These are phyloP conservation scores for Phytopythium oedochilum DNA, from an alignment of 352 stramenopile genomes.

Conservation along the genomic window DNA sequence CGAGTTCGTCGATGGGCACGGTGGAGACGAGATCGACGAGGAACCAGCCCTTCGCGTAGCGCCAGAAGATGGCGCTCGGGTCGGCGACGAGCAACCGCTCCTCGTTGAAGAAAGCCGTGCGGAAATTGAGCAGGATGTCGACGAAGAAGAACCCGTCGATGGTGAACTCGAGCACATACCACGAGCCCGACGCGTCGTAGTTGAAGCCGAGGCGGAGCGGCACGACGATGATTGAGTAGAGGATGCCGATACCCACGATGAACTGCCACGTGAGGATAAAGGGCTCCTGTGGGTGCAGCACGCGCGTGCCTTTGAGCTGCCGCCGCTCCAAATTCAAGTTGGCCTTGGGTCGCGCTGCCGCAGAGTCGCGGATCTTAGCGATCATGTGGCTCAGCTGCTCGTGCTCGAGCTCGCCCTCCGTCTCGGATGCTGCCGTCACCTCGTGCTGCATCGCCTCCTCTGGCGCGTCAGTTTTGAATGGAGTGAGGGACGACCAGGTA, in stretches of 20 bases:
- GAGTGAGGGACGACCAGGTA: no score
- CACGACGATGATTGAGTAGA: constrained; percentile 88
- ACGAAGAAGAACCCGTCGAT: constrained; percentile 85
- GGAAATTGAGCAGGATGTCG: constrained; percentile 87
- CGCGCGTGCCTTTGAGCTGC: constrained; percentile 62
- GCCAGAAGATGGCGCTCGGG: constrained; percentile 46
- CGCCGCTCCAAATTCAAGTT: constrained; percentile 47
- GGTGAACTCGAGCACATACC: constrained; percentile 58
- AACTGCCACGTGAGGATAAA: constrained; percentile 76
- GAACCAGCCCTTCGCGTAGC: constrained; percentile 69
- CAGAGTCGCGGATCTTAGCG: constrained; percentile 46
- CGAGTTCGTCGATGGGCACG: constrained; percentile 68
- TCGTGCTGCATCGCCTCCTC: neutral
- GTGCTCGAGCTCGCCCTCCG: constrained; percentile 3
- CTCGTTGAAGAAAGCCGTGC: constrained; percentile 79
- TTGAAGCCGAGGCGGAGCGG: constrained; percentile 87
- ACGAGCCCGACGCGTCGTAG: constrained; percentile 41
- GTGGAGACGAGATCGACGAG: constrained; percentile 73
- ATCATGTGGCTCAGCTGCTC: constrained; percentile 29
- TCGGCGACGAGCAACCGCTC: constrained; percentile 67
- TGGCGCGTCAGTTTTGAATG: neutral
- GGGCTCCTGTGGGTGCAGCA: constrained; percentile 70
- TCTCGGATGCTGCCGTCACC: constrained; percentile 6
- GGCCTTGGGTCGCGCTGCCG: constrained; percentile 28
- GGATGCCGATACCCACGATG: constrained; percentile 64